Evolutionary conservation across 192 early-diverging fungal genomes (phyloP).

Genomic region (Gigaspora rosea): DNA sequence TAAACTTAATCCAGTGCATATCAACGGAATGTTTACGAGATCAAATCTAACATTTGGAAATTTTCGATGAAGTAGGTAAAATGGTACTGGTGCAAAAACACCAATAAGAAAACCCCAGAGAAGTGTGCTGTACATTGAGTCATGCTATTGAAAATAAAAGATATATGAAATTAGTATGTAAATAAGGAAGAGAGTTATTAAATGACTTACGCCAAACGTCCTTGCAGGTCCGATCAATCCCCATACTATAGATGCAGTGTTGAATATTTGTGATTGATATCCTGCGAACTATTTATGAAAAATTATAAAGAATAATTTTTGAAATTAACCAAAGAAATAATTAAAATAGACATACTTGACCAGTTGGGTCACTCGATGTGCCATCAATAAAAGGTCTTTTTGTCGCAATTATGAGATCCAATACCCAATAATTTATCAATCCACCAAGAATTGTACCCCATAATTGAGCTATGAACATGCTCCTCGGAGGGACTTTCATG

Average conservation of each 20-base stretch:
- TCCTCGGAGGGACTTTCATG: slow-evolving; percentile 70
- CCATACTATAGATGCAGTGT: slow-evolving; percentile 63
- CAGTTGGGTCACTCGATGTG: slow-evolving; percentile 10
- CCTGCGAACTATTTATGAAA: background rate
- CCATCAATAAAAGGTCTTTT: slow-evolving; percentile 21
- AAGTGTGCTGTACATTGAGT: slow-evolving; percentile 39
- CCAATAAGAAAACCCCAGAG: slow-evolving; percentile 50
- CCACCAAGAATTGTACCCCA: slow-evolving; percentile 51
- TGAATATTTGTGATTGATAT: slow-evolving; percentile 10
- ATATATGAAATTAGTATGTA: background rate
- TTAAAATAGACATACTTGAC: slow-evolving; percentile 3
- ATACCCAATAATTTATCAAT: slow-evolving; percentile 41
- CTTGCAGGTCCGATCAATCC: slow-evolving; percentile 58
- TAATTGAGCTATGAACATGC: slow-evolving; percentile 65
- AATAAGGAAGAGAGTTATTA: background rate
- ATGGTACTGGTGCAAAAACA: slow-evolving; percentile 33
- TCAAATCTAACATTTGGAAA: slow-evolving; percentile 47
- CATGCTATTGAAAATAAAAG: background rate
- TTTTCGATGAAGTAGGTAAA: slow-evolving; percentile 44
- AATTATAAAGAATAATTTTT: background rate
- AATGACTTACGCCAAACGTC: slow-evolving; percentile 47
- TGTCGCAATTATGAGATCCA: slow-evolving; percentile 24
- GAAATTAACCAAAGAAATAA: background rate
- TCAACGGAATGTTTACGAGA: slow-evolving; percentile 21
- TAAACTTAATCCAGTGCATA: background rate